A percentile compares a stretch with the other conserved stretches of the same genome.
Conservation (phyloP, 106 monocot genomes). For the Gastrodia elata region DNA sequence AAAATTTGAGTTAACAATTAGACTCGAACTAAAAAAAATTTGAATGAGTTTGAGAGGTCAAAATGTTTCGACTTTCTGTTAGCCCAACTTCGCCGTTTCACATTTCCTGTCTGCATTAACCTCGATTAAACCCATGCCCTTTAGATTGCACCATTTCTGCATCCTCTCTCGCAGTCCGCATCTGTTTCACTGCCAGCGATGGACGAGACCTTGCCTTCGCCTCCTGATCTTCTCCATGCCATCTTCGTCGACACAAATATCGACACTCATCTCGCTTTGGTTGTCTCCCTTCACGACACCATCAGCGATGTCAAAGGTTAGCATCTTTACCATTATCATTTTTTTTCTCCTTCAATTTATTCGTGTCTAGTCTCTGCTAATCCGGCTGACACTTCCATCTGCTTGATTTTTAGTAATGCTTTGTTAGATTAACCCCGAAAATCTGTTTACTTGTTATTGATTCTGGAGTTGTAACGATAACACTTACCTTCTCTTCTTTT, state of each 20-base stretch:
- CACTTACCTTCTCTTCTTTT: neutral
- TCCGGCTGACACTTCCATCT: neutral
- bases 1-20: too few species aligned
- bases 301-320: constrained; percentile 1
- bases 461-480: neutral
- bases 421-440: neutral
- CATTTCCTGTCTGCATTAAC: neutral
- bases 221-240: neutral
- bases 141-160: neutral
- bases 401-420: neutral
- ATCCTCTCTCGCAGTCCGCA: neutral
- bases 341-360: neutral
- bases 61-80: too few species aligned
- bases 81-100: too few species aligned
- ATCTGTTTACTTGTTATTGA: neutral
- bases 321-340: neutral
- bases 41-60: too few species aligned
- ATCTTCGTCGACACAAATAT: constrained; percentile 8
- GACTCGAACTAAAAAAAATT: too few species aligned
- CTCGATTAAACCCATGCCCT: neutral
- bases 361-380: neutral
- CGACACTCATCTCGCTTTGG: constrained; percentile 9
- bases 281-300: constrained; percentile 4
- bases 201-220: neutral
- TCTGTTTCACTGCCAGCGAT: neutral